A percentile compares a stretch with the other conserved stretches of the same genome.
phyloP scores from a whole-genome alignment of 305 asterid genomes.

The Lippia alba region DNA sequence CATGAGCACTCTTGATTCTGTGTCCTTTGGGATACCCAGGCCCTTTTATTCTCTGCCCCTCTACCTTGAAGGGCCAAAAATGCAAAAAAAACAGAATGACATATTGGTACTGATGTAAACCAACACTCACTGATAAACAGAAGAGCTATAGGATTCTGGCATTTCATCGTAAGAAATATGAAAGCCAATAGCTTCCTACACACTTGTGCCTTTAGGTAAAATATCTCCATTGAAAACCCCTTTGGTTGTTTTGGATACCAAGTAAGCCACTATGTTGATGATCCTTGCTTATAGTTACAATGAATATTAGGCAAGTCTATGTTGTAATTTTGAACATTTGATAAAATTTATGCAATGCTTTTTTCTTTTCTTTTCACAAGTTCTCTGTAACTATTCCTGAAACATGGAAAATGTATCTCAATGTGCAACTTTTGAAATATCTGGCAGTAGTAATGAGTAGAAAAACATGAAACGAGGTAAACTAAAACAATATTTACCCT shows the following conservation, averaged over 20 bases:
- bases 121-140: neutral
- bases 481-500: neutral
- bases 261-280: neutral
- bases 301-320: neutral
- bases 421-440: neutral
- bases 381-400: neutral
- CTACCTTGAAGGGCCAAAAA: slow-evolving; percentile 10
- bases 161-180: neutral
- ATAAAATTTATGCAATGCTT: neutral
- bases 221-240: neutral
- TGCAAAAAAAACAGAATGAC: neutral
- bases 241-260: neutral
- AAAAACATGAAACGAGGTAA: neutral
- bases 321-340: neutral
- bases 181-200: neutral
- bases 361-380: neutral
- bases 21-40: no score
- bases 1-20: slow-evolving; percentile 12
- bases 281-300: slow-evolving; percentile 6
- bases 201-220: neutral
- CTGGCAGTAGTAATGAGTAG: neutral
- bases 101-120: neutral
- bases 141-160: slow-evolving; percentile 7
- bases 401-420: neutral
- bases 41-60: slow-evolving; percentile 2